Conservation (phyloP, 2,329 filamentous ascomycete genomes). For the Venturia asperata region DNA sequence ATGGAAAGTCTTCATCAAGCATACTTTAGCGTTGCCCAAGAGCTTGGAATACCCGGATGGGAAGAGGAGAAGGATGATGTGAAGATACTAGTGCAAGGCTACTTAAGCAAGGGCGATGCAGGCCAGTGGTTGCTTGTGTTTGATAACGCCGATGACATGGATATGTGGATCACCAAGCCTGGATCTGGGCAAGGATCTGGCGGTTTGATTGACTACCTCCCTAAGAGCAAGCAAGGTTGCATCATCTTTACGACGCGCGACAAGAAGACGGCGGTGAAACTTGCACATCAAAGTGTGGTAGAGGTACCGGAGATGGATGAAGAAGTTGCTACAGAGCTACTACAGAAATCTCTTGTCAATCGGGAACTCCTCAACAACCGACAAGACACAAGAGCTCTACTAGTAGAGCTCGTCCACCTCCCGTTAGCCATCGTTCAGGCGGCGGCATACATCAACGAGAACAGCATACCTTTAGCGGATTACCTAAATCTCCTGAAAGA, state of each 20-base stretch:
- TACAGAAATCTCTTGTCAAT: too few relatives aligned
- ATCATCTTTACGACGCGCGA: slow-evolving; percentile 37
- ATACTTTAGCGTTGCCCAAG: slow-evolving; percentile 31
- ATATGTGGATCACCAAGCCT: slow-evolving; percentile 20
- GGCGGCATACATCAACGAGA: too few relatives aligned
- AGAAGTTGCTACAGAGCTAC: slow-evolving; percentile 27
- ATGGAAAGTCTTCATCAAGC: slow-evolving; percentile 36
- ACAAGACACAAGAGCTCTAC: too few relatives aligned
- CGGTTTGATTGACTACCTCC: slow-evolving; percentile 21
- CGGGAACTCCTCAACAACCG: too few relatives aligned
- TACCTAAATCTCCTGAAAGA: too few relatives aligned
- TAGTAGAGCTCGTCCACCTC: too few relatives aligned
- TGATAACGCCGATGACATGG: slow-evolving; percentile 38
- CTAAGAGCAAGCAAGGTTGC: slow-evolving; percentile 29
- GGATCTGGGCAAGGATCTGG: background rate
- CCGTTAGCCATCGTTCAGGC: too few relatives aligned
- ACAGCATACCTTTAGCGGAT: too few relatives aligned
- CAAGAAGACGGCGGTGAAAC: slow-evolving; percentile 27
- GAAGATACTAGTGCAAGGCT: slow-evolving; percentile 23
- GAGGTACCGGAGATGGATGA: slow-evolving; percentile 29
- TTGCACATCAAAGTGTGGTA: slow-evolving; percentile 27
- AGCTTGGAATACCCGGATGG: slow-evolving; percentile 27
- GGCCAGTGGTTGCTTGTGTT: slow-evolving; percentile 36
- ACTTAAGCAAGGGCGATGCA: slow-evolving; percentile 21
- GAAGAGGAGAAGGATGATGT: slow-evolving; percentile 24